Conservation (phyloP, 176 grass and related monocot species). For the Rhynchospora pubera region DNA sequence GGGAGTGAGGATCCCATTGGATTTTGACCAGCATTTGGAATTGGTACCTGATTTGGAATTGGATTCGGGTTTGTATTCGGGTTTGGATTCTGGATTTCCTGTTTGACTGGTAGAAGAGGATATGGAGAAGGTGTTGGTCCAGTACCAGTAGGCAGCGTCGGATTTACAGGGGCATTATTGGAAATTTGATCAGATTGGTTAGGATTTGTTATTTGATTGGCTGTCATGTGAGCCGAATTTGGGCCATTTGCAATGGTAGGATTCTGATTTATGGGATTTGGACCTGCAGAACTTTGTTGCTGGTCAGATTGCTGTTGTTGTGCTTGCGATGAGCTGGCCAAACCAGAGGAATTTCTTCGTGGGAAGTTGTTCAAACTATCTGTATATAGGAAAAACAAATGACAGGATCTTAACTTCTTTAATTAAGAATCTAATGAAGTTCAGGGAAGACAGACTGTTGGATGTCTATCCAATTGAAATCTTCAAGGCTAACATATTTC, state of each 20-base stretch:
- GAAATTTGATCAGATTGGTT: conserved; percentile 66
- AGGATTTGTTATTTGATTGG: conserved; percentile 48
- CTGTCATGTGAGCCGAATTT: conserved; percentile 23
- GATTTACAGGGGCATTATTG: conserved; percentile 22
- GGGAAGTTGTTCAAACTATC: conserved; percentile 85
- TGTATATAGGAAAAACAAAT: conserved; percentile 37
- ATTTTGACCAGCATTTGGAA: conserved; percentile 31
- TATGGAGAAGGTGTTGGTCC: not conserved
- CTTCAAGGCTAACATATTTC: not conserved
- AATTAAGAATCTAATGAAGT: not conserved
- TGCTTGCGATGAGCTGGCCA: conserved; percentile 38
- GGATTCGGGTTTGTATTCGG: conserved; percentile 5
- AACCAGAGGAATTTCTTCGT: conserved; percentile 51
- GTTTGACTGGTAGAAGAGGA: conserved; percentile 1
- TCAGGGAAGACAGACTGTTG: not conserved
- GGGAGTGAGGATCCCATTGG: conserved; percentile 41
- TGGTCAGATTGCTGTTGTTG: conserved; percentile 58
- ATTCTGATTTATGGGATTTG: conserved; percentile 25
- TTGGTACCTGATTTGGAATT: conserved; percentile 17
- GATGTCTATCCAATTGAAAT: not conserved
- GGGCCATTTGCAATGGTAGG: conserved; percentile 8
- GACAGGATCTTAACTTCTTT: not conserved
- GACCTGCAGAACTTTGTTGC: conserved; percentile 25
- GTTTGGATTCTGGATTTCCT: conserved; percentile 10
- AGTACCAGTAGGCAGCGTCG: conserved; percentile 18